Percentiles rank a stretch among this genome's conserved stretches.
These are phyloP conservation scores for Hypoxylon sp. DNA, from an alignment of 2,329 filamentous ascomycete genomes.

Conservation along the genomic window DNA sequence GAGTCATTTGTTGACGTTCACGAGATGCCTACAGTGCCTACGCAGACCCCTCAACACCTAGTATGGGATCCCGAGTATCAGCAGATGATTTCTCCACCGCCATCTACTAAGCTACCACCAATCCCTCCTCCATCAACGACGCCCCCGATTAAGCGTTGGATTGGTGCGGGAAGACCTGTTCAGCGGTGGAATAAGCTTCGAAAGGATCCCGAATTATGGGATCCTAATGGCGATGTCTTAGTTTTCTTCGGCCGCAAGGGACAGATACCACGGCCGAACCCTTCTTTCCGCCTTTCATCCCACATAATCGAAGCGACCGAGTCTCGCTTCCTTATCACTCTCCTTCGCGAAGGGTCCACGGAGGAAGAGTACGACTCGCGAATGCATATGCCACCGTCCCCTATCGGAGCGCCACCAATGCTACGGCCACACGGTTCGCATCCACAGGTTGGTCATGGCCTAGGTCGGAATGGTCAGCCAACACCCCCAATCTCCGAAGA, in stretches of 20 bases:
- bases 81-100: slow-evolving; percentile 57
- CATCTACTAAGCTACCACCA: slow-evolving; percentile 61
- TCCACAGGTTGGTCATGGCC: slow-evolving; percentile 47
- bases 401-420: slow-evolving; percentile 60
- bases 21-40: slow-evolving; percentile 49
- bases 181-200: slow-evolving; percentile 71
- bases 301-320: slow-evolving; percentile 72
- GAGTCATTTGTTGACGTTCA: slow-evolving; percentile 46
- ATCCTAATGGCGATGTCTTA: slow-evolving; percentile 72
- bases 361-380: slow-evolving; percentile 60
- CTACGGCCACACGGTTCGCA: slow-evolving; percentile 54
- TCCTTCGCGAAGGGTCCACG: slow-evolving; percentile 68
- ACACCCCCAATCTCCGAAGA: slow-evolving; percentile 65
- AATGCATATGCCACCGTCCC: slow-evolving; percentile 61
- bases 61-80: slow-evolving; percentile 49
- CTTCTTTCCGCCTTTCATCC: slow-evolving; percentile 71
- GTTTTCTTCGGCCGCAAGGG: slow-evolving; percentile 68
- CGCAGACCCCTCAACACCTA: slow-evolving; percentile 42
- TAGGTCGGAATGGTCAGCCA: slow-evolving; percentile 56
- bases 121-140: slow-evolving; percentile 56
- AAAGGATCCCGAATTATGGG: slow-evolving; percentile 74
- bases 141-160: slow-evolving; percentile 67
- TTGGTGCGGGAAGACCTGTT: slow-evolving; percentile 64
- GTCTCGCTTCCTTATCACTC: slow-evolving; percentile 67
- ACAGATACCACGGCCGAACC: slow-evolving; percentile 62